Base-by-base conservation (phyloP, 331 rosid genomes). In the Malus hybrid region DNA sequence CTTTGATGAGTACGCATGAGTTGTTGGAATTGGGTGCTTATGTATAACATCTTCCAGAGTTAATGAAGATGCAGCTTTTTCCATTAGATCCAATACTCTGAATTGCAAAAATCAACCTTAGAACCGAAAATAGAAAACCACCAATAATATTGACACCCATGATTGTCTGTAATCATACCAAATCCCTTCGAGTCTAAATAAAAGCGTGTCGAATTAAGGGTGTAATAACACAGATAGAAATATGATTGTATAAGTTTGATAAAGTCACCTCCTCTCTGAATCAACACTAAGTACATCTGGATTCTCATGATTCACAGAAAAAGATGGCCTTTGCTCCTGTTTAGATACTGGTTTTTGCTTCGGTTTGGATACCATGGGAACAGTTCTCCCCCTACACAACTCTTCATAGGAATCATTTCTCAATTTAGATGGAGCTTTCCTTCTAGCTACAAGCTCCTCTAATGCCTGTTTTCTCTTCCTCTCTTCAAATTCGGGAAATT, bases 61-160 rank as follows among this genome's bases (percentile, higher is more conserved):
- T 57, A 83, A 48, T 6, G 84, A 66, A 72, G 81, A 55, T 1
- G 74, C 66, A 48, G 84, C 69, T 57, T 86, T 76, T 82, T 82
- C 72, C 82, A 82, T 67, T 56, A 88, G 68, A 63, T 69, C 74
- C 76, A 80, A 77, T 53, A 90, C 50, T 78, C 93, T 90, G 85
- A 72, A 53, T 14, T 20, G 19, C 26, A 75, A 62, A 62, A 46
- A 16, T 9, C 6, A 22, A 58, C 32, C n/a, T 33, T 39, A 33
- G 33, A 44, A 22, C 79, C 33, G 29, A 39, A 39, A 39, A 3
- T 22, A 74, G 12, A n/a, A 65, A 68, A 56, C 77, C 19, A 29
- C 24, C 22, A 13, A 26, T 15, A 26, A 61, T 44, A 44, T 12
- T 72, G 12, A 55, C 13, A 64, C 50, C 57, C 29, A 52, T n/a